A percentile compares a stretch with the other conserved stretches of the same genome.
phyloP scores from a whole-genome alignment of 2,329 filamentous ascomycete genomes.

The Phialophora tarda region DNA sequence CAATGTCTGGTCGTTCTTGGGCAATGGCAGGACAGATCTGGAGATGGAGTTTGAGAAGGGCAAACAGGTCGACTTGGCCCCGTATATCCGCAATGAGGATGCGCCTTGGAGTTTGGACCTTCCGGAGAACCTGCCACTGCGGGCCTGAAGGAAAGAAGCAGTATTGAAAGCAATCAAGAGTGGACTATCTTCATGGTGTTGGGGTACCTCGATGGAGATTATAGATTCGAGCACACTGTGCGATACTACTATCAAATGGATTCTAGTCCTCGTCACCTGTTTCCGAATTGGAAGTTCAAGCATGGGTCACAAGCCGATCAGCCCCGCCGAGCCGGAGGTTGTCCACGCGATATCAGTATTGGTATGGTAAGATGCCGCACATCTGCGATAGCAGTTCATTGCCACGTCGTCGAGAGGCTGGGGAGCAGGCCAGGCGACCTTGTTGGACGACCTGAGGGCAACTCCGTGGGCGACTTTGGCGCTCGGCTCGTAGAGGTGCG shows the following conservation, averaged over 20 bases:
- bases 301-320: not conserved
- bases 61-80: slow-evolving; percentile 25
- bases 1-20: slow-evolving; percentile 50
- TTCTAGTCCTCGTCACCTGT: not conserved
- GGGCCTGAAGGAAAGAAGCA: not conserved
- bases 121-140: slow-evolving; percentile 11
- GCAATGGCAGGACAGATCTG: slow-evolving; percentile 54
- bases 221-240: not conserved
- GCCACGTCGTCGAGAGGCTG: slow-evolving; percentile 21
- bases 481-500: slow-evolving; percentile 27
- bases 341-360: not conserved
- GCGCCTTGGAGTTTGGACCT: slow-evolving; percentile 23
- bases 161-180: not conserved
- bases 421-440: slow-evolving; percentile 16
- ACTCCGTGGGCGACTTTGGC: slow-evolving; percentile 19
- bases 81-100: slow-evolving; percentile 29
- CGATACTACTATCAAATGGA: not conserved
- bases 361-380: slow-evolving; percentile 3
- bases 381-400: slow-evolving; percentile 21
- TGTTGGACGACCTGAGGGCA: slow-evolving; percentile 23
- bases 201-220: not conserved
- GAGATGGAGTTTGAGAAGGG: slow-evolving; percentile 24
- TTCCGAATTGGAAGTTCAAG: not conserved
- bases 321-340: not conserved
- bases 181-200: not conserved